Evolutionary conservation across 352 stramenopile species (phyloP), one percentile per base, ranked within the genome.

Genomic region (Aphanomyces stellatus): DNA sequence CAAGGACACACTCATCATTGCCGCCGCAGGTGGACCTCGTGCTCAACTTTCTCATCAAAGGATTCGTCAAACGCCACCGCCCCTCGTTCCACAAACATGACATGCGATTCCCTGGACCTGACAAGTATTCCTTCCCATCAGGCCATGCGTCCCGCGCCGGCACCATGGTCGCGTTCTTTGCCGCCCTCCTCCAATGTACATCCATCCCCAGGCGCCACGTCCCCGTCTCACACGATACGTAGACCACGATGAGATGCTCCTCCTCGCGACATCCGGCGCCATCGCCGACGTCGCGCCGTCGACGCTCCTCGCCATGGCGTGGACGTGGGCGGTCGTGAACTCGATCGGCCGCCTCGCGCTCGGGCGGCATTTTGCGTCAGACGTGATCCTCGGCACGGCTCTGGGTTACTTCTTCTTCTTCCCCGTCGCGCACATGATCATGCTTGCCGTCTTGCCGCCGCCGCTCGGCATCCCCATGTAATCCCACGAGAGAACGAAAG

Each of bases 101-200:
- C 63, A 69, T 79, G 43, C 80, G 85, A 40, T 93, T 93, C 59
- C 81, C 91, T 30, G 85, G 85, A 0, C 82, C 85, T 0, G 85
- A 93, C 71, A 79, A 93, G 74, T 85, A 92, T 67, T 93, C 85
- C 68, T 93, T 93, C 73, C 85, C 85, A 10, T 93, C 85, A 3
- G 85, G 85, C 42, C 85, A 93, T 71, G 85, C 83, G 4, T 91
- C 85, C 40, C 83, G 85, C 60, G 78, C 79, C 25, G 89, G 83
- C 74, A 82, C 80, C 53, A 77, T 93, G 65, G 72, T 90, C 28
- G 81, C 71, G 7, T 75, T 91, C 68, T 56, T 90, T 53, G 43
- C 88, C 46, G 81, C 83, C 62, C 69, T 91, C 25, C 74, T 80
- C 13, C 69, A 85, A 40, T 74, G 76, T 78, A 69, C 66, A 33